Evolutionary conservation across 768 basidiomycete genomes (phyloP), one percentile per base, ranked within the genome.

Genomic region (Russula sp.): DNA sequence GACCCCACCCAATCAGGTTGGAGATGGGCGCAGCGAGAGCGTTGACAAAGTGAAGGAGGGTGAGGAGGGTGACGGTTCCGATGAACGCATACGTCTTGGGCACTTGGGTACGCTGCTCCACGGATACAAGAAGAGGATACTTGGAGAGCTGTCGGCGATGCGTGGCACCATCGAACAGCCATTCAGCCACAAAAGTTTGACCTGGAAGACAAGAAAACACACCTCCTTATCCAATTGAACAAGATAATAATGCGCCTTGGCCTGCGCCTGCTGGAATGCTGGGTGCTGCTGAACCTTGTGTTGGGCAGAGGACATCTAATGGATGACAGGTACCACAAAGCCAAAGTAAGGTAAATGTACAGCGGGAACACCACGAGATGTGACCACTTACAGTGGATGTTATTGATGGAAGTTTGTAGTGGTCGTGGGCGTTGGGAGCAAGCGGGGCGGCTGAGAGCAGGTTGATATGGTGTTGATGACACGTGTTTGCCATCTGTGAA

Each of bases 141-240:
- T 91, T 94, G 69, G 83, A 78, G 66, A 90, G 84, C 88, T 90
- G 70, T 45, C 59, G 38, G 49, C 29, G 41, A n/a, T 29, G 35
- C 49, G 52, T 14, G 52, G 52, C 20, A 36, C 32, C 50, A 50
- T 51, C 3, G 14, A n/a, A 22, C 41, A 47, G 20, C 10, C 14
- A n/a, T 32, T 59, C 10, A 52, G 50, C 35, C 9, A 11, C 52
- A 47, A 54, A 42, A 47, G 14, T 14, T 47, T 18, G 35, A 35
- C 52, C 36, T 50, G n/a, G 64, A 32, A 48, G 25, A 22, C 36
- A 38, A 20, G n/a, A 49, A 20, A 10, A 77, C 83, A 42, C 47
- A 93, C 95, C 88, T 98, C 95, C 75, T 97, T 97, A 80, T 98
- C 96, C 71, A 98, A 88, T 80, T 95, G 90, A 75, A 73, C 77